These are phyloP conservation scores for Fusarium palustre DNA, from an alignment of 2,329 filamentous ascomycete species.

Conservation along the genomic window DNA sequence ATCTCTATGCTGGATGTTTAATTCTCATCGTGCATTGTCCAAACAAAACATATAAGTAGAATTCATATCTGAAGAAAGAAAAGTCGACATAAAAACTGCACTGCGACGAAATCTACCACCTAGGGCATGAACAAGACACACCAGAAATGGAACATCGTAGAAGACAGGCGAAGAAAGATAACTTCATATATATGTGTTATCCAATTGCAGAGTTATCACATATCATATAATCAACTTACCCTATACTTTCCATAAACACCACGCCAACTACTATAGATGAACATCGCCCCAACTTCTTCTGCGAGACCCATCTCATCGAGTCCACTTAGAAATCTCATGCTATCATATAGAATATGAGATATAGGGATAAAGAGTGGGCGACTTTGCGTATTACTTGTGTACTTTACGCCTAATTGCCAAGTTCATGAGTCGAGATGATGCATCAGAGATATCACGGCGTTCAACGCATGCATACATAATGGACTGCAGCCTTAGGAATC, in stretches of 20 bases:
- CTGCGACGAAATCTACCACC: too few species aligned
- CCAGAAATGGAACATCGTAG: too few species aligned
- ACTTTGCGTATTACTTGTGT: not conserved
- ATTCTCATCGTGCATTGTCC: not conserved
- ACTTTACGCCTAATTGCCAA: too few species aligned
- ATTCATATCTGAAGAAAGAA: not conserved
- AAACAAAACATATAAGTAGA: not conserved
- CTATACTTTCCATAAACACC: not conserved
- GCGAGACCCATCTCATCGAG: not conserved
- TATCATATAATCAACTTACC: not conserved
- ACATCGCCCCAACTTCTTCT: not conserved
- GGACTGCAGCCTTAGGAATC: not conserved
- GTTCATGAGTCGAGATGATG: not conserved
- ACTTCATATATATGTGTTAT: too few species aligned
- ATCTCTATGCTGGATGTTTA: not conserved
- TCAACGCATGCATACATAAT: not conserved
- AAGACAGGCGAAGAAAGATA: not conserved
- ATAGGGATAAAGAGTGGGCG: not conserved
- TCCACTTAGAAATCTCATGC: not conserved
- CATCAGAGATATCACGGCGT: not conserved
- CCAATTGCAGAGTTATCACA: too few species aligned
- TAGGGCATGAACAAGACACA: too few species aligned
- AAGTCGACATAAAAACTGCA: not conserved
- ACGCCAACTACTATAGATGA: not conserved
- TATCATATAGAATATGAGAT: too few species aligned